Conservation (phyloP, 2,329 filamentous ascomycete genomes). For the Cladorrhinum sp. region DNA sequence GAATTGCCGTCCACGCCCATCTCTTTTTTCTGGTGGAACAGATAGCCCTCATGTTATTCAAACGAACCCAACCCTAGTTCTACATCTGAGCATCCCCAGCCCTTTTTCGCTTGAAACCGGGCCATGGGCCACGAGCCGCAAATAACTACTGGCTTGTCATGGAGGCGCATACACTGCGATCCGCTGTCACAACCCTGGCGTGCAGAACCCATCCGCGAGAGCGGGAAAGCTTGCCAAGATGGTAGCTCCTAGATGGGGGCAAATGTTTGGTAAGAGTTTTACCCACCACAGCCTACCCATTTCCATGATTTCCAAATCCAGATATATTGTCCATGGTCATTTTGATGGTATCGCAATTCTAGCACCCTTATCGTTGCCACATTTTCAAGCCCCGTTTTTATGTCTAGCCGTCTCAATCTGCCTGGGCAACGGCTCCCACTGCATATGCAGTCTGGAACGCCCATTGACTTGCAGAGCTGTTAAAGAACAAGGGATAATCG, state of each 20-base stretch:
- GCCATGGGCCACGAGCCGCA: slow-evolving; percentile 1
- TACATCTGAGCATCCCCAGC: background rate
- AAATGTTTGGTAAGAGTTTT: background rate
- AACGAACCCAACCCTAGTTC: background rate
- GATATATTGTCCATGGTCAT: background rate
- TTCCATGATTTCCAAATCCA: background rate
- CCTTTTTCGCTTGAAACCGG: background rate
- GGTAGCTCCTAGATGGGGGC: background rate
- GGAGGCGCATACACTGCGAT: background rate
- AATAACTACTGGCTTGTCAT: background rate
- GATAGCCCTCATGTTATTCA: background rate
- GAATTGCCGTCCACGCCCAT: background rate
- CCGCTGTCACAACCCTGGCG: background rate
- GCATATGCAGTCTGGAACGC: background rate
- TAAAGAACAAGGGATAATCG: background rate
- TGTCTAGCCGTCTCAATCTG: background rate
- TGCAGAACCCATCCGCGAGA: background rate
- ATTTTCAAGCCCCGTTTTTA: background rate
- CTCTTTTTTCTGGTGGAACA: background rate
- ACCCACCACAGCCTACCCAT: background rate
- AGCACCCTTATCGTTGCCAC: background rate
- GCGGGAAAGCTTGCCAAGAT: background rate
- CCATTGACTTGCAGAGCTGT: background rate
- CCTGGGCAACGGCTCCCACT: too few relatives aligned
- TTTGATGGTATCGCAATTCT: background rate